A percentile compares a stretch with the other conserved stretches of the same genome.
Evolutionary conservation across 2,329 filamentous ascomycete species (phyloP).

Genomic region (Dryadomyces sulphureus): DNA sequence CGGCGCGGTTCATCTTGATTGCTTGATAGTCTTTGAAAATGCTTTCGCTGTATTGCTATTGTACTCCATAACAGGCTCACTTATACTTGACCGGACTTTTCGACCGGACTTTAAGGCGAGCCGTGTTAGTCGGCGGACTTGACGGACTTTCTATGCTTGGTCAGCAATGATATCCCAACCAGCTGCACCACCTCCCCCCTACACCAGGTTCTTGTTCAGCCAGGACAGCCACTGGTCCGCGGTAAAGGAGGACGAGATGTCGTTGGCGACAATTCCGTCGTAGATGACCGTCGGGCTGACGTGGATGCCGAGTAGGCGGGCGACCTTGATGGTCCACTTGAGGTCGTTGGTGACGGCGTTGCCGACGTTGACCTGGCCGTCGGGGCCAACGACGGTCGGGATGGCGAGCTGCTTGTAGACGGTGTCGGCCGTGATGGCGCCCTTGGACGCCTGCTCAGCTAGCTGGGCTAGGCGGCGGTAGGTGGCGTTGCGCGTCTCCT

Average conservation of each 20-base stretch:
- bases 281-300: conserved; percentile 85
- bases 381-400: conserved; percentile 46
- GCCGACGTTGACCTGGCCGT: conserved; percentile 60
- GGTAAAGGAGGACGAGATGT: conserved; percentile 67
- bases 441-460: conserved; percentile 47
- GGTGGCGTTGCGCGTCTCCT: conserved; percentile 71
- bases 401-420: conserved; percentile 58
- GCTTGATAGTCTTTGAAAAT: no score
- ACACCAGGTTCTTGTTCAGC: conserved; percentile 38
- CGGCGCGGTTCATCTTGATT: no score
- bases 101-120: no score
- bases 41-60: no score
- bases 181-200: no score
- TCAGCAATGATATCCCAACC: no score
- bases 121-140: no score
- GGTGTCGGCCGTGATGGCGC: conserved; percentile 56
- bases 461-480: conserved; percentile 67
- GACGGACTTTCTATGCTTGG: no score
- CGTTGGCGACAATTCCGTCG: conserved; percentile 67
- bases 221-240: conserved; percentile 75
- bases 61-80: no score
- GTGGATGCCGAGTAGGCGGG: conserved; percentile 68
- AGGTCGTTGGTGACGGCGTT: conserved; percentile 76
- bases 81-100: no score
- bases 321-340: conserved; percentile 69